Base-by-base conservation (phyloP, 1,284 basidiomycete species). In the Moesziomyces globuligerus region DNA sequence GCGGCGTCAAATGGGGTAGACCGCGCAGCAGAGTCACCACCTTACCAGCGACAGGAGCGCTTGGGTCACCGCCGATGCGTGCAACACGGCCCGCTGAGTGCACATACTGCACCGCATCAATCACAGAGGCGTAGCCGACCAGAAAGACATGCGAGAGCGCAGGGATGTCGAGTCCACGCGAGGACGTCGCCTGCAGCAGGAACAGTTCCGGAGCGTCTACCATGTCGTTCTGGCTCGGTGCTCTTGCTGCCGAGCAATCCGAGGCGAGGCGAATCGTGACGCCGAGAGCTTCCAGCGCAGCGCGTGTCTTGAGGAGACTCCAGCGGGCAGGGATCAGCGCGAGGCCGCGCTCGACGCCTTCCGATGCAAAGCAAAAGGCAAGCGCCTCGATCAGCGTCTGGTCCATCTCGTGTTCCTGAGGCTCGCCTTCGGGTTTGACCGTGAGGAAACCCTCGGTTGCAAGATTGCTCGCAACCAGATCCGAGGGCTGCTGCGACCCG, bases 1-100 rank as follows among this genome's bases (percentile, higher is more conserved):
- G 37, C 8, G 52, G 51, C 20, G 65, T 64, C 18, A 54, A 43
- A 23, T 72, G 64, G 17, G 61, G 55, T 26, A 74, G 42, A 7
- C 77, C 71, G 4, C 74, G 71, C 28, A 80, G 52, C n/a, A 80
- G 46, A 15, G 77, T 76, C 9, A 80, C 72, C 21, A 80, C 77
- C 18, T 70, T 71, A 41, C 78, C 77, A 0, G 40, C 36, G 1
- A 62, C 48, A 6, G 66, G 49, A 21, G 45, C 41, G 7, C 53
- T 40, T 3, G 43, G 39, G 40, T 50, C 41, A 6, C 47, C 40
- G n/a, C 76, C 74, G 20, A 81, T 59, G 15, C 80, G 74, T 25
- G 76, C 57, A 11, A 74, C 79, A 21, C 80, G 74, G 7, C 80
- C 80, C 7, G 80, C 80, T 18, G 76, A 49, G 41, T 82, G 80